These are phyloP conservation scores for Mycena vulgaris DNA, from an alignment of 768 basidiomycete species.

Conservation along the genomic window DNA sequence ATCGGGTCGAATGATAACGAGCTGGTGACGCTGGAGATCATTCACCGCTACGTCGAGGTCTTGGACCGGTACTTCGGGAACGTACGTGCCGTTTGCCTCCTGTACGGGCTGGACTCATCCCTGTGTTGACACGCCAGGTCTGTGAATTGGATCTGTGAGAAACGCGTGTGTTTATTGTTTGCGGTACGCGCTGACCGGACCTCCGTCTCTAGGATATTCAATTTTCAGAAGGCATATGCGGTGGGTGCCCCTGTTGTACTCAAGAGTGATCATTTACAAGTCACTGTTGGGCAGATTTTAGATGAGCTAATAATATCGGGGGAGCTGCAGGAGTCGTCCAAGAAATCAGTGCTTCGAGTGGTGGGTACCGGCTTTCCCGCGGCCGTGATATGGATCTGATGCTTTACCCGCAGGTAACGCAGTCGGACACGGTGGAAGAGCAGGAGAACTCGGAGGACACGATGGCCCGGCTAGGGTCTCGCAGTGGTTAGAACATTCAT, in stretches of 20 bases:
- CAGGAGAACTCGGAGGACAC: constrained; percentile 89
- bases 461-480: constrained; percentile 82
- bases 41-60: constrained; percentile 88
- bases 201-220: constrained; percentile 74
- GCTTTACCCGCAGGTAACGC: constrained; percentile 76
- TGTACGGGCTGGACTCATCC: neutral
- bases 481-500: constrained; percentile 71
- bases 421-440: constrained; percentile 87
- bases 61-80: constrained; percentile 85
- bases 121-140: constrained; percentile 57
- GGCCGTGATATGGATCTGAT: constrained; percentile 13
- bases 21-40: constrained; percentile 85
- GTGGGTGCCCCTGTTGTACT: constrained; percentile 51
- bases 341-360: constrained; percentile 78
- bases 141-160: constrained; percentile 85
- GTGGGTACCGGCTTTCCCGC: constrained; percentile 48
- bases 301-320: constrained; percentile 90
- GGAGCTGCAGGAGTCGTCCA: constrained; percentile 89
- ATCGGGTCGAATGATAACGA: constrained; percentile 84
- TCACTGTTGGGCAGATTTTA: constrained; percentile 62
- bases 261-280: neutral
- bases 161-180: constrained; percentile 2
- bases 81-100: constrained; percentile 56
- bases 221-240: constrained; percentile 91
- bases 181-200: constrained; percentile 8